Evolutionary conservation across 2,329 filamentous ascomycete genomes (phyloP), one percentile per base, ranked within the genome.

Genomic region (Biscogniauxia marginata): DNA sequence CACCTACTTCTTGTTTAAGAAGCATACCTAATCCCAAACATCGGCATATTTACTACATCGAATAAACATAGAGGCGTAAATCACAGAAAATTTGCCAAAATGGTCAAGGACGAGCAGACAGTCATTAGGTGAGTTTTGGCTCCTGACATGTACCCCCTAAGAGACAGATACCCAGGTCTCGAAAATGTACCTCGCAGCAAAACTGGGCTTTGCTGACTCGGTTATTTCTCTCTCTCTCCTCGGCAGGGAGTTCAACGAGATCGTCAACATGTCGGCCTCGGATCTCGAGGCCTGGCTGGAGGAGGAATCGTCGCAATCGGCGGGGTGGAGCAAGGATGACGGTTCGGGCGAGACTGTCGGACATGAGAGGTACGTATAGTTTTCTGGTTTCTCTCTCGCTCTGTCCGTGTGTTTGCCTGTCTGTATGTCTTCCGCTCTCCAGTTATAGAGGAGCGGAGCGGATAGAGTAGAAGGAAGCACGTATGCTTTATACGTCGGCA

Each of bases 191-290:
- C 11, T 5, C 19, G 54, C 61, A 64, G 51, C 56, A 53, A 44
- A 44, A 24, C 53, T 3, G 8, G 20, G 13, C 6, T 50, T 11
- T 46, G 7, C 7, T 44, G 7, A 47, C 34, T 30, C 9, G 13
- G 7, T 19, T 30, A 18, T 19, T 8, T 34, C 4, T 5, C 23
- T 11, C 5, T 3, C 25, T 3, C 4, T 2, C 6, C 19, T 20
- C 22, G 3, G 4, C 54, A 84, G 81, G 53, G 81, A 85, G 67
- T 86, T 84, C 74, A 84, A 84, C 60, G 74, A 81, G 18, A 73
- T 84, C 48, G 80, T 85, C 62, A 85, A 85, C 69, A 85, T 86
- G 82, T 75, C 72, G 2, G 71, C 81, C 2, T 67, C 73, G 4
- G 81, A 85, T 57, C 75, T 86, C 39, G 74, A 81, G 61, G 72